Evolutionary conservation across 352 stramenopile species (phyloP).

Genomic region (Phytophthora boehmeriae): DNA sequence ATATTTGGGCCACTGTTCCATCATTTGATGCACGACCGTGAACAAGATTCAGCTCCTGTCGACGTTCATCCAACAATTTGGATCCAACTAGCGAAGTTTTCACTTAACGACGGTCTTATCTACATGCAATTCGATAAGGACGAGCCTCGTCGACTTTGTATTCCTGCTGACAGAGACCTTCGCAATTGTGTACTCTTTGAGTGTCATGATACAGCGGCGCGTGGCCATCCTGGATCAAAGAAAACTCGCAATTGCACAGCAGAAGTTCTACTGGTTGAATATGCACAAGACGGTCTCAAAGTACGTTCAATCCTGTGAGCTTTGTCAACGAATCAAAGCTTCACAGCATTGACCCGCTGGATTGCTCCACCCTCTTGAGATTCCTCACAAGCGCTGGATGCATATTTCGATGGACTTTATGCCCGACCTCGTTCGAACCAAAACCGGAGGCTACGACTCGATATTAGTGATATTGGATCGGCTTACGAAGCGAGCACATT

Average conservation of each 20-base stretch:
- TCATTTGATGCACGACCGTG: background rate
- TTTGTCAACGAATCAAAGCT: slow-evolving; percentile 4
- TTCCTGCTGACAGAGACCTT: background rate
- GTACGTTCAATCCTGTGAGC: slow-evolving; percentile 1
- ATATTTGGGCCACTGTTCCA: background rate
- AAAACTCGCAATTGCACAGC: background rate
- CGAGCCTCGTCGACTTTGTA: background rate
- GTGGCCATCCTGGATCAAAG: background rate
- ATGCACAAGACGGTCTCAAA: background rate
- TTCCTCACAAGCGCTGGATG: background rate
- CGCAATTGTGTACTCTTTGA: background rate
- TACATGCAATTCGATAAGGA: background rate
- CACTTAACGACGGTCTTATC: background rate
- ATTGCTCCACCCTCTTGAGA: slow-evolving; percentile 1
- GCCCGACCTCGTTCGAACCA: background rate
- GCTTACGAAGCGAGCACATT: slow-evolving; percentile 15
- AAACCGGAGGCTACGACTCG: background rate
- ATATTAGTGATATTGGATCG: slow-evolving; percentile 19
- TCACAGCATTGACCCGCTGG: background rate
- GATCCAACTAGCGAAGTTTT: background rate
- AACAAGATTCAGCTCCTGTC: background rate
- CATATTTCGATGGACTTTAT: slow-evolving; percentile 11
- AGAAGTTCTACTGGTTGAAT: background rate
- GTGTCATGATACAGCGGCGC: background rate
- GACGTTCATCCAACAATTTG: background rate